Conservation (phyloP, 257 asterid genomes). For the Capsicum pubescens region DNA sequence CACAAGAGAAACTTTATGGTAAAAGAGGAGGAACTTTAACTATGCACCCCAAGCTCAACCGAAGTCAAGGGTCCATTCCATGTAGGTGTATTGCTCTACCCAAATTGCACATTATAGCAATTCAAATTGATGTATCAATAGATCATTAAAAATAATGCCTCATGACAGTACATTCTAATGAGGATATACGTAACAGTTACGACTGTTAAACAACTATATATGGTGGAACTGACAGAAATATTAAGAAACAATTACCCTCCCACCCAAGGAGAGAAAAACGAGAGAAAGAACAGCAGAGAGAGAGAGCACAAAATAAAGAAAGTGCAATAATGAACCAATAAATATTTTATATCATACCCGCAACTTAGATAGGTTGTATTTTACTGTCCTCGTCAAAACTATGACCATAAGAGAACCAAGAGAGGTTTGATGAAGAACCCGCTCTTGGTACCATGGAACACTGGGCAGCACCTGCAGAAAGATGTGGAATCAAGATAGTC, state of each 20-base stretch:
- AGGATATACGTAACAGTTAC: neutral
- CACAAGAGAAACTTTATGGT: neutral
- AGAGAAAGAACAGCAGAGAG: neutral
- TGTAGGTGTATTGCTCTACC: slow-evolving; percentile 10
- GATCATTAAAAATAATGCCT: neutral
- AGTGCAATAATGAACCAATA: neutral
- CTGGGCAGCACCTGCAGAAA: slow-evolving; percentile 67
- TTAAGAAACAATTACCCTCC: neutral
- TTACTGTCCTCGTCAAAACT: slow-evolving; percentile 74
- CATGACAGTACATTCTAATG: neutral
- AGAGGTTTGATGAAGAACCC: slow-evolving; percentile 57
- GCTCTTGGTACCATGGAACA: slow-evolving; percentile 70
- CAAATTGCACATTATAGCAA: slow-evolving; percentile 18
- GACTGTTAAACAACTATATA: neutral
- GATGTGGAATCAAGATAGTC: slow-evolving; percentile 35
- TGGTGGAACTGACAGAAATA: slow-evolving; percentile 12
- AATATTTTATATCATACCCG: slow-evolving; percentile 52
- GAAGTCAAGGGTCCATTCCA: neutral
- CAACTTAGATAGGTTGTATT: slow-evolving; percentile 68
- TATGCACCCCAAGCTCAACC: neutral
- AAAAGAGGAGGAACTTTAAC: neutral
- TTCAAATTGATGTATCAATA: neutral
- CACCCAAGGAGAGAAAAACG: neutral
- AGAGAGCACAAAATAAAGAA: neutral
- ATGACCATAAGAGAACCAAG: slow-evolving; percentile 85